Conservation (phyloP, 495 filamentous ascomycete genomes). For the Lepraria neglecta region DNA sequence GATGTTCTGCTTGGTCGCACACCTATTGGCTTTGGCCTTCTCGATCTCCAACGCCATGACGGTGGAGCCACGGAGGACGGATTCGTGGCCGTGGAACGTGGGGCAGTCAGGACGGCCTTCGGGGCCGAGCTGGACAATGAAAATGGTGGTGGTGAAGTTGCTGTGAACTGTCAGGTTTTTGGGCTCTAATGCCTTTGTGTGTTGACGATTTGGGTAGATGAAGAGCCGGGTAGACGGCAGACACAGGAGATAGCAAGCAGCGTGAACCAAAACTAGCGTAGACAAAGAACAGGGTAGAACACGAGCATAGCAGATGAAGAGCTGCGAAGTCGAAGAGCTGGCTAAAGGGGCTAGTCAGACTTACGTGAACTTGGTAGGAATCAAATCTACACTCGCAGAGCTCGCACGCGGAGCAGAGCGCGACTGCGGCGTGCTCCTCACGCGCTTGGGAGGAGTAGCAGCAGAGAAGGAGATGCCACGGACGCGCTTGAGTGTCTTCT, state of each 20-base stretch:
- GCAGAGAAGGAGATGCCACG: neutral
- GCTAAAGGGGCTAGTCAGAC: neutral
- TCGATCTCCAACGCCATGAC: slow-evolving; percentile 13
- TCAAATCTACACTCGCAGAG: neutral
- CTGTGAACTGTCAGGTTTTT: neutral
- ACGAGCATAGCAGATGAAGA: neutral
- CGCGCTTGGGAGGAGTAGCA: slow-evolving; percentile 1
- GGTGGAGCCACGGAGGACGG: slow-evolving; percentile 8
- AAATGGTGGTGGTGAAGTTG: slow-evolving; percentile 14
- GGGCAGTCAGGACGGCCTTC: slow-evolving; percentile 9
- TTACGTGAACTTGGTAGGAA: neutral
- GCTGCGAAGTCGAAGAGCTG: no score
- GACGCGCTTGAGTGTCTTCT: neutral
- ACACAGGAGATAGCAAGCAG: no score
- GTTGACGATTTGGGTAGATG: no score
- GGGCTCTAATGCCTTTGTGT: neutral
- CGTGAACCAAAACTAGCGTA: no score
- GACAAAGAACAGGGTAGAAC: neutral
- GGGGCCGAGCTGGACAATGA: slow-evolving; percentile 14
- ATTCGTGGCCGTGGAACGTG: slow-evolving; percentile 15
- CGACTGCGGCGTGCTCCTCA: neutral
- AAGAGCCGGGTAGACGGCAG: neutral
- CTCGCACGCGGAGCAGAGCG: slow-evolving; percentile 13
- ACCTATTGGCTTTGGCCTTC: slow-evolving; percentile 5
- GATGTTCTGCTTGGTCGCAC: slow-evolving; percentile 7